phyloP scores from a whole-genome alignment of 1,284 basidiomycete species.

The Ceratobasidium sp. region DNA sequence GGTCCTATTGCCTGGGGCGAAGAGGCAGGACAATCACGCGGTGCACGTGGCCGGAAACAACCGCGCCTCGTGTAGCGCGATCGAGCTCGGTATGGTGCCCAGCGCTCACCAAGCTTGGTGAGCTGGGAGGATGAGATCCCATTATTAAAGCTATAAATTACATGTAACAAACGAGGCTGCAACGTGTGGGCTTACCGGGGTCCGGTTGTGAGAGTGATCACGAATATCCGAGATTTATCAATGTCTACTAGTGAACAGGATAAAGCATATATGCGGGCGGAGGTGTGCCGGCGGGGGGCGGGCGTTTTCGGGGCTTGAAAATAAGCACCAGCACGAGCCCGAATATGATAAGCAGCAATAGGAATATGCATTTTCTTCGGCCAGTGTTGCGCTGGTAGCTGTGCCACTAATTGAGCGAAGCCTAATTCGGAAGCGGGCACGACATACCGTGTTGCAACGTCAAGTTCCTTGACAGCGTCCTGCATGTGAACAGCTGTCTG shows the following conservation, averaged over 20 bases:
- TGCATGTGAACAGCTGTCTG: slow-evolving; percentile 84
- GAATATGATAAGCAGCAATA: slow-evolving; percentile 89
- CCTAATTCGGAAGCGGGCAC: neutral
- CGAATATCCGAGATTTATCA: slow-evolving; percentile 12
- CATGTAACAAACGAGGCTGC: neutral
- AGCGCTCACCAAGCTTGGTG: neutral
- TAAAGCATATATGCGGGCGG: slow-evolving; percentile 24
- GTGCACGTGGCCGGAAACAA: slow-evolving; percentile 31
- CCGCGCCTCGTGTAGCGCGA: slow-evolving; percentile 39
- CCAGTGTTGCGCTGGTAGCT: slow-evolving; percentile 95
- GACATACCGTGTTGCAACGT: slow-evolving; percentile 76
- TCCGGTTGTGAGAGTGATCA: slow-evolving; percentile 16
- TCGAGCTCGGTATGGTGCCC: slow-evolving; percentile 1
- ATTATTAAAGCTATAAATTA: slow-evolving; percentile 21
- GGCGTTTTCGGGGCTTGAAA: slow-evolving; percentile 74
- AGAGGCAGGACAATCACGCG: slow-evolving; percentile 3
- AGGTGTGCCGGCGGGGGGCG: neutral
- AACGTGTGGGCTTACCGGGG: slow-evolving; percentile 38
- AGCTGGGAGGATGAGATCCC: slow-evolving; percentile 13
- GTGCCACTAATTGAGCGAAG: slow-evolving; percentile 45
- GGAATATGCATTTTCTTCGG: slow-evolving; percentile 90
- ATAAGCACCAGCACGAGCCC: slow-evolving; percentile 83
- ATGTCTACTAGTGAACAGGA: slow-evolving; percentile 34
- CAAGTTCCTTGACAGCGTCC: slow-evolving; percentile 87
- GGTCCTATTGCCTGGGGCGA: neutral